These are phyloP conservation scores for Chamaecrista fasciculata DNA, from an alignment of 306 rosid genomes.

Conservation along the genomic window DNA sequence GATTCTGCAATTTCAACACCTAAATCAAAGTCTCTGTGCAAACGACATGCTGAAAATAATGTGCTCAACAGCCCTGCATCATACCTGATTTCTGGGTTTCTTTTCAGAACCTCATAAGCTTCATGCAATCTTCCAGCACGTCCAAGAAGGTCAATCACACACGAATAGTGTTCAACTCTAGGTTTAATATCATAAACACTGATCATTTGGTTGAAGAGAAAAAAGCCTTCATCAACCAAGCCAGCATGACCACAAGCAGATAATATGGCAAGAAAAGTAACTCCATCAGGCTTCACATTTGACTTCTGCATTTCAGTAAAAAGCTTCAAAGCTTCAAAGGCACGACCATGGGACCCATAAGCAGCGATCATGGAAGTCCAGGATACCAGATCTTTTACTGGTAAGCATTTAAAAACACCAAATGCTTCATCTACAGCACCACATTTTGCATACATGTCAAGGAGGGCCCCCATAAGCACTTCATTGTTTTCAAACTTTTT, in stretches of 20 bases:
- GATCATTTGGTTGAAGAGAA: slow-evolving; percentile 62
- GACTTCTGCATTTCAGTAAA: slow-evolving; percentile 57
- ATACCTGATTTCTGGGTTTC: slow-evolving; percentile 50
- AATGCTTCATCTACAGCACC: slow-evolving; percentile 74
- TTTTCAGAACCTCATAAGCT: slow-evolving; percentile 64
- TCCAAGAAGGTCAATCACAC: slow-evolving; percentile 81
- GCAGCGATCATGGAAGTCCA: slow-evolving; percentile 90
- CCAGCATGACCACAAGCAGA: slow-evolving; percentile 87
- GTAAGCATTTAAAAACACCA: slow-evolving; percentile 56
- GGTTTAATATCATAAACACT: slow-evolving; percentile 52
- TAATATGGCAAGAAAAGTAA: slow-evolving; percentile 65
- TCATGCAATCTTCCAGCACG: slow-evolving; percentile 76
- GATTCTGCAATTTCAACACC: slow-evolving; percentile 56
- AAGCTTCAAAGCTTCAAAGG: slow-evolving; percentile 64
- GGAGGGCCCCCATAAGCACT: slow-evolving; percentile 78
- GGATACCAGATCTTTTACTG: slow-evolving; percentile 65
- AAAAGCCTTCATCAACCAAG: slow-evolving; percentile 62
- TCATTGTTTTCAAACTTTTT: slow-evolving; percentile 47
- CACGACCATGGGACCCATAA: slow-evolving; percentile 72
- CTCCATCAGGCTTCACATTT: slow-evolving; percentile 55
- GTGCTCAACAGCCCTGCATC: slow-evolving; percentile 64
- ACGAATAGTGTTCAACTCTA: slow-evolving; percentile 69
- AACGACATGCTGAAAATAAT: slow-evolving; percentile 59
- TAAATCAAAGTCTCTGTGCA: slow-evolving; percentile 53
- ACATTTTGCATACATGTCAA: slow-evolving; percentile 88